phyloP scores from a whole-genome alignment of 768 basidiomycete genomes.

The Tulasnella sp. region DNA sequence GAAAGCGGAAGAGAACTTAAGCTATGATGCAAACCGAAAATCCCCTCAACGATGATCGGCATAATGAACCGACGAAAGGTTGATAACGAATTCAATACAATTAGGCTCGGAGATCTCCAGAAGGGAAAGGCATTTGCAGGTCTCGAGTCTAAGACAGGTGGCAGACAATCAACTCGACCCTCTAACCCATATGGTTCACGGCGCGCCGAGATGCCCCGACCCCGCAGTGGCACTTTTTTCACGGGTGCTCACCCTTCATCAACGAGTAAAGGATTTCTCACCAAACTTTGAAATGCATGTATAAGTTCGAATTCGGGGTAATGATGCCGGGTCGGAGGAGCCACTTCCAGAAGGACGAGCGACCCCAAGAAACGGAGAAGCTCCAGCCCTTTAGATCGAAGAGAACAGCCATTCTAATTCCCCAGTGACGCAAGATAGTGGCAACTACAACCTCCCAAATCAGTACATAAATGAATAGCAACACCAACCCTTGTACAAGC shows the following conservation, averaged over 20 bases:
- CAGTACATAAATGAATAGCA: not conserved
- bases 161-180: constrained; percentile 4
- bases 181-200: not conserved
- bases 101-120: not conserved
- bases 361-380: not conserved
- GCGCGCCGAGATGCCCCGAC: not conserved
- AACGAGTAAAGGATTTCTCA: not conserved
- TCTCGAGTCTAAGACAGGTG: not conserved
- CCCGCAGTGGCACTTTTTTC: not conserved
- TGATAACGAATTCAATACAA: constrained; percentile 1
- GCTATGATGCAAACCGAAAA: not conserved
- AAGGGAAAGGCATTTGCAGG: not conserved
- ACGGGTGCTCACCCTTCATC: not conserved
- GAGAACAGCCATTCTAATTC: not conserved
- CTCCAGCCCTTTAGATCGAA: not conserved
- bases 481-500: not conserved
- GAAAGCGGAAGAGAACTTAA: not conserved
- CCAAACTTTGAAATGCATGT: not conserved
- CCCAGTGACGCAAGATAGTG: too few relatives aligned
- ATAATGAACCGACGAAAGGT: not conserved
- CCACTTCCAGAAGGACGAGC: not conserved
- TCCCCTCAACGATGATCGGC: not conserved
- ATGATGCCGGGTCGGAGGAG: not conserved
- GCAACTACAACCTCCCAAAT: not conserved
- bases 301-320: not conserved